Percentiles rank a stretch among this genome's conserved stretches.
These are phyloP conservation scores for Pholiota adiposa DNA, from an alignment of 1,284 basidiomycete species.

Conservation along the genomic window DNA sequence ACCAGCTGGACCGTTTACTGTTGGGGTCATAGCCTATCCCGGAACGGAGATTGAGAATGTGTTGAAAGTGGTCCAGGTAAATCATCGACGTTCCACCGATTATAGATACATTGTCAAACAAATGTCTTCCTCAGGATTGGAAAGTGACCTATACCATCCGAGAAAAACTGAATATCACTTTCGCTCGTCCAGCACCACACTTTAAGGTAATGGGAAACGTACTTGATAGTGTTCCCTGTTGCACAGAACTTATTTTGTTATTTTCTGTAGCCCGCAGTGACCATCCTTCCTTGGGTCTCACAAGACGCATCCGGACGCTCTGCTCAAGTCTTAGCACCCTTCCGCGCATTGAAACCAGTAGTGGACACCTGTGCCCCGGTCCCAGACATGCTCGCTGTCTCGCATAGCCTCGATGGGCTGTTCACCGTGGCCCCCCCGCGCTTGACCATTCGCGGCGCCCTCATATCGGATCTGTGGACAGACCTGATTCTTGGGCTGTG, in stretches of 20 bases:
- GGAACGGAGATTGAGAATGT: constrained; percentile 18
- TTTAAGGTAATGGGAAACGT: constrained; percentile 1
- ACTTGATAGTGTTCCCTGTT: not conserved
- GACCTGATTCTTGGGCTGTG: constrained; percentile 16
- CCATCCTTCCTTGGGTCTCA: constrained; percentile 14
- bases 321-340: constrained; percentile 8
- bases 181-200: constrained; percentile 8
- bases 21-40: constrained; percentile 24
- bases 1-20: constrained; percentile 23
- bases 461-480: constrained; percentile 18
- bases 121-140: constrained; percentile 6
- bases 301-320: constrained; percentile 3
- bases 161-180: constrained; percentile 11
- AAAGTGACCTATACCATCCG: constrained; percentile 6
- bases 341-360: constrained; percentile 7
- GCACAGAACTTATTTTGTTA: too few relatives aligned
- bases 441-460: constrained; percentile 19
- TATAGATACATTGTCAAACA: too few relatives aligned
- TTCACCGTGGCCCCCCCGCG: constrained; percentile 19
- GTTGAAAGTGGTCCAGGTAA: constrained; percentile 15
- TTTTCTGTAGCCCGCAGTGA: constrained; percentile 3
- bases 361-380: constrained; percentile 4
- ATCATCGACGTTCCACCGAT: too few relatives aligned
- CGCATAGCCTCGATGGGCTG: constrained; percentile 21
- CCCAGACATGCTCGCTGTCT: constrained; percentile 19